Conservation (phyloP, 176 grass and related monocot genomes). For the Oryza officinalis region DNA sequence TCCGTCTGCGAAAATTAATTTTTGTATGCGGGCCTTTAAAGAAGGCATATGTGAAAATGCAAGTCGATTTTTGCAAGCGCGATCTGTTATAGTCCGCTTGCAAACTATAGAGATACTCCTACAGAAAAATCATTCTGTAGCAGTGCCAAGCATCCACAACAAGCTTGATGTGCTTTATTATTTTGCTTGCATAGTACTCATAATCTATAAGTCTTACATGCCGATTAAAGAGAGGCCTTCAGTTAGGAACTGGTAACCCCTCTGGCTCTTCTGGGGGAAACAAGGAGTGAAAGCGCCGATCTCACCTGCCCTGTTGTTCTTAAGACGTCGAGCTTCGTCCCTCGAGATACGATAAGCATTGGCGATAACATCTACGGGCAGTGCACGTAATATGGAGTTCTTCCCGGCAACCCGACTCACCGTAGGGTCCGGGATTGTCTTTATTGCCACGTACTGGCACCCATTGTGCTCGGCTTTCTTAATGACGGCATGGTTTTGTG, state of each 20-base stretch:
- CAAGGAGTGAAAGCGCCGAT: constrained; percentile 28
- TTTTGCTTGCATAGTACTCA: neutral
- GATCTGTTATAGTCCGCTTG: too few relatives aligned
- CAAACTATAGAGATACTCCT: too few relatives aligned
- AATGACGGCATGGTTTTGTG: constrained; percentile 19
- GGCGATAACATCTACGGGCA: constrained; percentile 34
- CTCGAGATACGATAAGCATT: constrained; percentile 29
- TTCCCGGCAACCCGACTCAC: constrained; percentile 15
- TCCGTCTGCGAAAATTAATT: too few relatives aligned
- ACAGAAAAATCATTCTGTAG: too few relatives aligned
- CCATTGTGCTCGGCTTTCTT: constrained; percentile 12
- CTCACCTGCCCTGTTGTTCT: constrained; percentile 31
- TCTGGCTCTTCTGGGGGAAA: neutral
- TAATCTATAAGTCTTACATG: neutral
- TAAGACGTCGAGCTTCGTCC: constrained; percentile 31
- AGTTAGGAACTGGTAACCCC: neutral
- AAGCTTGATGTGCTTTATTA: neutral
- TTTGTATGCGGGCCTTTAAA: too few relatives aligned
- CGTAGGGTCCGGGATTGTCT: constrained; percentile 32
- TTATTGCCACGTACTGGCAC: constrained; percentile 36
- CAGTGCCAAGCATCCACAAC: neutral
- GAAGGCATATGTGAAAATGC: too few relatives aligned
- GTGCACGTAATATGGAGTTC: constrained; percentile 2
- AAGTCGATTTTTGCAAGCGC: too few relatives aligned
- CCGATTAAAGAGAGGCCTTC: neutral